Evolutionary conservation across 148 eudicot genomes (phyloP), one percentile per base, ranked within the genome.

Genomic region (Rhododendron mucronatum): DNA sequence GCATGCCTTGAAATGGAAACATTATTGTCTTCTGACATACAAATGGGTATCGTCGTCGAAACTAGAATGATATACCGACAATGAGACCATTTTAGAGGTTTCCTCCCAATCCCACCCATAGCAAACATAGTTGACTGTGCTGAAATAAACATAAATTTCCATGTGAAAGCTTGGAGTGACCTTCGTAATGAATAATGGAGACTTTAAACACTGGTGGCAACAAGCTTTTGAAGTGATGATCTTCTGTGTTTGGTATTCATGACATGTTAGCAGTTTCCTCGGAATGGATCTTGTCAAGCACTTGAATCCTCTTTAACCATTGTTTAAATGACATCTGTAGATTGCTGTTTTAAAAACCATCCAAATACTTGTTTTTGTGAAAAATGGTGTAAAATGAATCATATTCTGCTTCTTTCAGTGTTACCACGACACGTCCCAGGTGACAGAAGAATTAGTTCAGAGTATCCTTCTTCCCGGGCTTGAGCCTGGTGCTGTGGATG

Each of bases 401-500:
- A 71, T 13, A 30, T 67, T 67, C 35, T 71, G 14, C 88, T 94
- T 76, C 91, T 90, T 94, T 81, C 92, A 95, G 99, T 97, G 99
- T 91, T 97, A 97, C 87, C 87, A 97, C 87, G 98, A 97, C 89
- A 93, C 91, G 11, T 91, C 95, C 85, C 98, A 95, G 90, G 99
- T 97, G 85, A 97, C 99, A 51, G 99, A 95, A 61, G 98, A 97
- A 86, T 88, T 97, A 88, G 98, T 96, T 61, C 90, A 94, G 86
- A 88, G 86, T 55, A 95, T 97, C 86, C 98, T 97, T 90, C 94
- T 89, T 69, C 99, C 99, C 14, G 99, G 99, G 73, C 98, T 97
- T 75, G 90, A 95, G 71, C 98, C 98, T 82, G 99, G 99, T 87
- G 99, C 99, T 85, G 98, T 87, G 4, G 99, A 95, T 80, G 99